phyloP scores from a whole-genome alignment of 2,329 filamentous ascomycete genomes.

The Teratosphaeria destructans region DNA sequence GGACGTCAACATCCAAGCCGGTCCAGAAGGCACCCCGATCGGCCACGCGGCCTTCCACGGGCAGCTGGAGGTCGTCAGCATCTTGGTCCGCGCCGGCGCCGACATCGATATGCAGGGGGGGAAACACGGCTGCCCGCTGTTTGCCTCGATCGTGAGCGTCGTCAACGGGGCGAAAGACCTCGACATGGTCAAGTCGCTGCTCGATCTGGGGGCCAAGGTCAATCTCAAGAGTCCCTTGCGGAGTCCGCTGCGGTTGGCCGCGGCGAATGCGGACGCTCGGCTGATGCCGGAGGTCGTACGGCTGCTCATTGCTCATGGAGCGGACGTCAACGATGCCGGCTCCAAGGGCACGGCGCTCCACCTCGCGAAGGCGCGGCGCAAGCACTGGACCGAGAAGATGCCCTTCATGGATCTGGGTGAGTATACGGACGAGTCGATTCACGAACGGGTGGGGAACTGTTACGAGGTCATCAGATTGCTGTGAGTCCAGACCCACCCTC shows the following conservation, averaged over 20 bases:
- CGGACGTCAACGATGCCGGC: slow-evolving; percentile 11
- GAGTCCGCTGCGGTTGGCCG: slow-evolving; percentile 11
- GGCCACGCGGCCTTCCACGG: slow-evolving; percentile 5
- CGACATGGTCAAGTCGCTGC: slow-evolving; percentile 21
- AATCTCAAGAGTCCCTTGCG: slow-evolving; percentile 4
- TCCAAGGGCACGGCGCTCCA: slow-evolving; percentile 1
- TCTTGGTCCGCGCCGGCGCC: slow-evolving; percentile 11
- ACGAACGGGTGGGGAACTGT: slow-evolving; percentile 9
- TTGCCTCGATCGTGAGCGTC: slow-evolving; percentile 15
- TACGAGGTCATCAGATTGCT: slow-evolving; percentile 10
- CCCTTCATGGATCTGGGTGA: background rate
- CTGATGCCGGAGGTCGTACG: slow-evolving; percentile 22
- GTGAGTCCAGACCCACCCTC: background rate
- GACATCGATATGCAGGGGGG: slow-evolving; percentile 10
- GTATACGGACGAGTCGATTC: slow-evolving; percentile 2
- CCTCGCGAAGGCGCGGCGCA: background rate
- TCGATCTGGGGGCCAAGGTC: slow-evolving; percentile 13
- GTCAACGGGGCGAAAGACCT: slow-evolving; percentile 13
- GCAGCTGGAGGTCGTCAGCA: slow-evolving; percentile 4
- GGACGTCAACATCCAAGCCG: slow-evolving; percentile 11
- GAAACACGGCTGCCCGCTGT: slow-evolving; percentile 19
- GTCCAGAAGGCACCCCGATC: slow-evolving; percentile 18
- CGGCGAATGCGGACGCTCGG: slow-evolving; percentile 11
- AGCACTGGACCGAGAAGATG: slow-evolving; percentile 1
- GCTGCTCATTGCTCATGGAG: slow-evolving; percentile 17